Evolutionary conservation across 345 rosid genomes (phyloP), one percentile per base, ranked within the genome.

Genomic region (Hibiscus tridactylites): DNA sequence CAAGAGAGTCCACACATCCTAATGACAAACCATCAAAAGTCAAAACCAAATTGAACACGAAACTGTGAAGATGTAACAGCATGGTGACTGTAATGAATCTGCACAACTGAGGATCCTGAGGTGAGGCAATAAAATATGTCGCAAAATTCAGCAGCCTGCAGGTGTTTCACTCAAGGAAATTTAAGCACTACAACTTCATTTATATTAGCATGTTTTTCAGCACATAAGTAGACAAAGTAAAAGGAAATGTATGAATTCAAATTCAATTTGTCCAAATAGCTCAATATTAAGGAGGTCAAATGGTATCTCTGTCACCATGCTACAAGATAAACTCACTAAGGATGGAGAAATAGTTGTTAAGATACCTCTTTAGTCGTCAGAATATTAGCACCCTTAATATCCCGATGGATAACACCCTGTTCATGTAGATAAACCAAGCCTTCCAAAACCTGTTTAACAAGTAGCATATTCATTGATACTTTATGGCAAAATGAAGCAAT

Each of bases 391-490:
- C 99, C 99, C 83, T 96, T 96, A 79, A 96, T 96, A 84, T 96
- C 99, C 56, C 99, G 91, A 84, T 96, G 99, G 71, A 96, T 96
- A 61, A 96, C 98, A 74, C 99, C 99, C 64, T 96, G 99, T 82
- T 96, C 99, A 24, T 96, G 99, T 46, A 96, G 83, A 86, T 96
- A 92, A 70, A 91, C 98, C 78, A 92, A 78, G 57, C 99, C 98
- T 85, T 92, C 99, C 86, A 96, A 80, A 73, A 96, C 99, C 99
- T 96, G 74, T 42, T 70, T 63, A 73, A 75, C 71, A 63, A 58
- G 35, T 64, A 46, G 76, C 61, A 82, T 46, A 67, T 16, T 61
- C 37, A 73, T 10, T 17, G 61, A 53, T 72, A 66, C 29, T 19
- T 17, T 39, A 68, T 19, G 65, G 39, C 19, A 13, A 72, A 49